These are phyloP conservation scores for Leccinum subrobustum DNA, from an alignment of 1,284 basidiomycete genomes.

Conservation along the genomic window DNA sequence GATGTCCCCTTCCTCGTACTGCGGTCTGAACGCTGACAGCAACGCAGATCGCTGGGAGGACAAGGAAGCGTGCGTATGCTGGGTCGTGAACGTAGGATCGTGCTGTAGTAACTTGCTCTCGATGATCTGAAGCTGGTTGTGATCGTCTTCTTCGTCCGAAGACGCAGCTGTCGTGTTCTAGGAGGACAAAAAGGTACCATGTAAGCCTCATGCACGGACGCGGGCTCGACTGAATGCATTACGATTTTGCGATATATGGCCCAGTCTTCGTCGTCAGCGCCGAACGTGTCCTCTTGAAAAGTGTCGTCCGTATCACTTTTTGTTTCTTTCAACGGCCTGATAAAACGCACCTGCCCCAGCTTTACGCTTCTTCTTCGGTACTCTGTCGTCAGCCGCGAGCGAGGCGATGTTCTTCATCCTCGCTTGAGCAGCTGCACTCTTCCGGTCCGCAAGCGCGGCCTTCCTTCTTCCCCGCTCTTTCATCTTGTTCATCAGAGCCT, in stretches of 20 bases:
- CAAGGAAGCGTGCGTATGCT: slow-evolving; percentile 76
- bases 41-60: slow-evolving; percentile 79
- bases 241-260: slow-evolving; percentile 97
- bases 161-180: slow-evolving; percentile 85
- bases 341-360: slow-evolving; percentile 62
- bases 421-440: slow-evolving; percentile 93
- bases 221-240: slow-evolving; percentile 23
- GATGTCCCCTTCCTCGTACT: slow-evolving; percentile 68
- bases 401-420: slow-evolving; percentile 97
- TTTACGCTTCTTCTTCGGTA: slow-evolving; percentile 80
- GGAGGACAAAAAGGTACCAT: neutral
- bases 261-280: slow-evolving; percentile 96
- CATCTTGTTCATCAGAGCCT: slow-evolving; percentile 83
- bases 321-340: neutral
- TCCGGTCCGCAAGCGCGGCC: slow-evolving; percentile 86
- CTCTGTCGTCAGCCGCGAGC: slow-evolving; percentile 81
- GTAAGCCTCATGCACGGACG: slow-evolving; percentile 1
- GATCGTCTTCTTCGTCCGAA: slow-evolving; percentile 95
- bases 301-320: slow-evolving; percentile 4
- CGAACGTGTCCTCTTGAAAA: slow-evolving; percentile 85
- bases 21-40: slow-evolving; percentile 80
- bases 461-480: slow-evolving; percentile 82
- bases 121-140: slow-evolving; percentile 67
- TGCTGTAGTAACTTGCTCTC: slow-evolving; percentile 82
- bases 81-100: slow-evolving; percentile 81